These are phyloP conservation scores for Aspergillus oerlinghausenensis DNA, from an alignment of 2,329 filamentous ascomycete genomes.

Conservation along the genomic window DNA sequence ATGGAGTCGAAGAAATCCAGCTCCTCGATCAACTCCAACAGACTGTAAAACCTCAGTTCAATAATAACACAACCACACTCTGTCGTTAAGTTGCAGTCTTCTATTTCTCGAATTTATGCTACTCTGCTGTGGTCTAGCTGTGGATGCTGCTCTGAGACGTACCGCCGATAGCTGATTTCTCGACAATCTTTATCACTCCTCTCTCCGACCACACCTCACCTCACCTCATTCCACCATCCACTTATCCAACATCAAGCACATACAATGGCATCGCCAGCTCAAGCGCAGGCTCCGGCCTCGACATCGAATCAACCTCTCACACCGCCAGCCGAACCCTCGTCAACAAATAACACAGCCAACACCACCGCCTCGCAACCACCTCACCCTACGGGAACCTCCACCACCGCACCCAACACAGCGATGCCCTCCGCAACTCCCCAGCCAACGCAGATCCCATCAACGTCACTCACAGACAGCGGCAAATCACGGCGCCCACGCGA, in stretches of 20 bases:
- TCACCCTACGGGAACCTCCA: slow-evolving; percentile 18
- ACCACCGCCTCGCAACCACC: slow-evolving; percentile 13
- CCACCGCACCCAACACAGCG: slow-evolving; percentile 18
- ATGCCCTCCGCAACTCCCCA: slow-evolving; percentile 17
- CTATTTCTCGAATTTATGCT: neutral
- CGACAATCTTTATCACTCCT: neutral
- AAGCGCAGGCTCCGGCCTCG: slow-evolving; percentile 26
- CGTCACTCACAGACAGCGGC: slow-evolving; percentile 43
- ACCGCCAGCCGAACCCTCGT: slow-evolving; percentile 38
- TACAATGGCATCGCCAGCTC: slow-evolving; percentile 34
- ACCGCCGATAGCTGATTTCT: neutral
- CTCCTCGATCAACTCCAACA: neutral
- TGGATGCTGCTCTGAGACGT: neutral
- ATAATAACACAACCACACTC: neutral
- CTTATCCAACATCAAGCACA: neutral
- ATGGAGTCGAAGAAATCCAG: neutral
- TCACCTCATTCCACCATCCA: neutral
- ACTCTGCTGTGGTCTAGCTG: neutral
- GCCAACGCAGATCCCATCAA: slow-evolving; percentile 37
- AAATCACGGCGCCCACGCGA: slow-evolving; percentile 46
- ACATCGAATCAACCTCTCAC: slow-evolving; percentile 37
- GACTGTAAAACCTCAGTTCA: neutral
- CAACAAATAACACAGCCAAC: slow-evolving; percentile 20
- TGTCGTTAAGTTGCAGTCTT: neutral
- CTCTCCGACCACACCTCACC: neutral